Evolutionary conservation across 208 protist species (phyloP).

Genomic region (Borovskyia barvae): DNA sequence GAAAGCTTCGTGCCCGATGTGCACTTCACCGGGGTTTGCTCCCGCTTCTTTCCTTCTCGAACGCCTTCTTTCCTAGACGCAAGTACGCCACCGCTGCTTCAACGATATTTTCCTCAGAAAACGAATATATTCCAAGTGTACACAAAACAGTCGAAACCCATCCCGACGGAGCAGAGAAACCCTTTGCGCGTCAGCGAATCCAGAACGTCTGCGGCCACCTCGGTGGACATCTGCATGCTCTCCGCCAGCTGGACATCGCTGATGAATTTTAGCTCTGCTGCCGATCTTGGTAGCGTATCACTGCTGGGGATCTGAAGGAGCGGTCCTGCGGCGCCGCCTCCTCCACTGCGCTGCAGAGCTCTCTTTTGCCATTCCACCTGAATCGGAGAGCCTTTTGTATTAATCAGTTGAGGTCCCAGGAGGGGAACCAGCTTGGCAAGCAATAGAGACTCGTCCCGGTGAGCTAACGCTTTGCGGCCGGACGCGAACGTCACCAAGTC

Average conservation of each 20-base stretch:
- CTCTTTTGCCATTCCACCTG: constrained; percentile 9
- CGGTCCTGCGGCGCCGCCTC: neutral
- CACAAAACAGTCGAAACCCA: constrained; percentile 59
- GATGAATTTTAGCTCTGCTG: constrained; percentile 35
- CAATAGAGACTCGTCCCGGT: constrained; percentile 57
- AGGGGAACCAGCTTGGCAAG: constrained; percentile 42
- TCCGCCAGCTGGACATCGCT: constrained; percentile 68
- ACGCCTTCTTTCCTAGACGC: too few species aligned
- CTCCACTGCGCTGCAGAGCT: neutral
- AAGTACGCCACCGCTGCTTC: too few species aligned
- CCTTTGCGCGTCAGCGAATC: constrained; percentile 42
- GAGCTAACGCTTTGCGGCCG: constrained; percentile 65
- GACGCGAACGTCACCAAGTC: constrained; percentile 62
- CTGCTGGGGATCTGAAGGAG: constrained; percentile 24
- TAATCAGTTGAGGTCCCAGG: constrained; percentile 62
- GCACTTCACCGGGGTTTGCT: too few species aligned
- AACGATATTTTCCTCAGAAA: constrained; percentile 16
- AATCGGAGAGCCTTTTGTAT: constrained; percentile 3
- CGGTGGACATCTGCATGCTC: constrained; percentile 42
- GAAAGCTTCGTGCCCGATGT: too few species aligned
- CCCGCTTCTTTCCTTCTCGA: too few species aligned
- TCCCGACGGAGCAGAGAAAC: constrained; percentile 70
- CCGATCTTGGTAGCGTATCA: constrained; percentile 32
- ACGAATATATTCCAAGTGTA: constrained; percentile 91
- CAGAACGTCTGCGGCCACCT: constrained; percentile 64